Evolutionary conservation across 2,329 filamentous ascomycete species (phyloP).

Genomic region (Chaetomium sp.): DNA sequence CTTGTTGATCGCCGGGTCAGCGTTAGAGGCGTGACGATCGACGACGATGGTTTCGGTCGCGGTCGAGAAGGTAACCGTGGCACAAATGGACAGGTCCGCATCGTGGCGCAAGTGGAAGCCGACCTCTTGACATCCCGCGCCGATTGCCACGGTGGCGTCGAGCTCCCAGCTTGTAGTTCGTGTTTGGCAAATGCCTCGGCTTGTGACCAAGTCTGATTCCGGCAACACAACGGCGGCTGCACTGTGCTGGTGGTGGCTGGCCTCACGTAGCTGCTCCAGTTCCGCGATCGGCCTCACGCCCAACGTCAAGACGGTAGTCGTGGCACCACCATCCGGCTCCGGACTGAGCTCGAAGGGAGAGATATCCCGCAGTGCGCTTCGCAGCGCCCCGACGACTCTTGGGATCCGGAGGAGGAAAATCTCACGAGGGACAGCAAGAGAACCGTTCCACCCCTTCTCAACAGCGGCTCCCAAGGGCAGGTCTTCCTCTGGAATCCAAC

Average conservation of each 20-base stretch:
- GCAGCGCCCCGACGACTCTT: not conserved
- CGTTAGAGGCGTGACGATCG: constrained; percentile 1
- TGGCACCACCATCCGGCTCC: not conserved
- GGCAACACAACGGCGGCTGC: not conserved
- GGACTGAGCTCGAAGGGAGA: not conserved
- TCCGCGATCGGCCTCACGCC: not conserved
- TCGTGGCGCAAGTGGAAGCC: constrained; percentile 2
- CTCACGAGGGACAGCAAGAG: not conserved
- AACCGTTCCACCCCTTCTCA: constrained; percentile 1
- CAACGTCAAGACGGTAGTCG: not conserved
- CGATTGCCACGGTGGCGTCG: not conserved
- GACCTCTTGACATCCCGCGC: constrained; percentile 1
- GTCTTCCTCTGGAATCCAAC: not conserved
- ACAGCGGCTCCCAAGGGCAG: not conserved
- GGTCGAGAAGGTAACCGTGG: constrained; percentile 2
- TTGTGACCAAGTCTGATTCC: not conserved
- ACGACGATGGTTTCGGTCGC: constrained; percentile 2
- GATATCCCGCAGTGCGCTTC: not conserved
- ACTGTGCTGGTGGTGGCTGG: not conserved
- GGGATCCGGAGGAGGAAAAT: constrained; percentile 3
- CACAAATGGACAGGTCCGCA: not conserved
- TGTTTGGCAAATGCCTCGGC: not conserved
- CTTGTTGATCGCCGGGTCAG: constrained; percentile 1
- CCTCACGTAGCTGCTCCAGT: not conserved
- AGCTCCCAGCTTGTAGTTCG: not conserved